Evolutionary conservation across 2,329 filamentous ascomycete genomes (phyloP).

Genomic region (Colletotrichum tropicale): DNA sequence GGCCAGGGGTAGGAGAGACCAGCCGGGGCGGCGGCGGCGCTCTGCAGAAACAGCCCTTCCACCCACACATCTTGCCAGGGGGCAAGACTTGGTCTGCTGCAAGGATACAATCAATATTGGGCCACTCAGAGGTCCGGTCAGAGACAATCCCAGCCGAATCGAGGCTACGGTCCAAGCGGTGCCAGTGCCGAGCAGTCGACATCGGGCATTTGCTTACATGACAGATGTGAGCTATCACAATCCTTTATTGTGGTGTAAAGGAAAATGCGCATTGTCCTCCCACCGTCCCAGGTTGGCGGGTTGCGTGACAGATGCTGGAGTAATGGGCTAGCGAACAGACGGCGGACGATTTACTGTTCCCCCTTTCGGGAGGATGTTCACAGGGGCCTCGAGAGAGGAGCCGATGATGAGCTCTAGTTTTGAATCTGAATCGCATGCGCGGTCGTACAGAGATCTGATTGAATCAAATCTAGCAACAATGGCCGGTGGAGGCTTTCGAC

Average conservation of each 20-base stretch:
- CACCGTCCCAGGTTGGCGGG: background rate
- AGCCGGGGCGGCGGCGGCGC: background rate
- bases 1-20: background rate
- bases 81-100: background rate
- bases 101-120: slow-evolving; percentile 16
- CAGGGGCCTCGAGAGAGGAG: background rate
- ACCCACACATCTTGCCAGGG: background rate
- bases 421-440: background rate
- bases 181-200: background rate
- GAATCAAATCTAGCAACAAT: background rate
- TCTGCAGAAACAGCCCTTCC: slow-evolving; percentile 1
- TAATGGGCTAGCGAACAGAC: background rate
- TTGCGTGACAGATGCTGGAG: background rate
- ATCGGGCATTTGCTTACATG: background rate
- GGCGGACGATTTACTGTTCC: background rate
- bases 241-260: background rate
- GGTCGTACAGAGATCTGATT: slow-evolving; percentile 4
- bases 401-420: background rate
- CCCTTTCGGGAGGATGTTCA: background rate
- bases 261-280: background rate
- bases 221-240: background rate
- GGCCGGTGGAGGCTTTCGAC: background rate
- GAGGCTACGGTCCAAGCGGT: slow-evolving; percentile 1
- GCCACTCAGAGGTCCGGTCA: slow-evolving; percentile 1
- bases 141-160: background rate